These are phyloP conservation scores for Daedaleopsis sinensis DNA, from an alignment of 768 basidiomycete species.

Conservation along the genomic window DNA sequence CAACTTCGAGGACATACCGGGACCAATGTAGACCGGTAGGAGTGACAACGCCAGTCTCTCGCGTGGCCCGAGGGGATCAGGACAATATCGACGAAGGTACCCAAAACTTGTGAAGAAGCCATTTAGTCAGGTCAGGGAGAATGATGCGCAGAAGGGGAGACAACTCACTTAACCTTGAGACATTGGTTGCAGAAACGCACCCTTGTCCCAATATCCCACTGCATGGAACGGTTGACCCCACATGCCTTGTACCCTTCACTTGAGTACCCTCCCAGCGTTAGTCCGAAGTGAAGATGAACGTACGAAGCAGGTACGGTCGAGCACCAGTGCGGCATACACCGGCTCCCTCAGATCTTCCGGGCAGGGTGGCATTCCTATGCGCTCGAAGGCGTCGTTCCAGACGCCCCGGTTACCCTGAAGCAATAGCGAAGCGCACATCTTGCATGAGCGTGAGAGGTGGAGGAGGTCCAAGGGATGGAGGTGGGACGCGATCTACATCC, in stretches of 20 bases:
- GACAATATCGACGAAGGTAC: too few species aligned
- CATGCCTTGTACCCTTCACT: neutral
- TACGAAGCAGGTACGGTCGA: neutral
- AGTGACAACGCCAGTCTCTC: too few species aligned
- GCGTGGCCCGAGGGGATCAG: too few species aligned
- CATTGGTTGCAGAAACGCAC: neutral
- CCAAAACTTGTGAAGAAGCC: neutral
- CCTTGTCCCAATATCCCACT: neutral
- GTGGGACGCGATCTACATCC: neutral
- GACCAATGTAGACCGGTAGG: too few species aligned
- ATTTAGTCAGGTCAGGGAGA: neutral
- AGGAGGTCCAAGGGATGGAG: neutral
- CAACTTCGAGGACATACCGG: too few species aligned
- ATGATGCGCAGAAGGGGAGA: neutral
- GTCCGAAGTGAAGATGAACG: neutral
- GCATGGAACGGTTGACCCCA: neutral
- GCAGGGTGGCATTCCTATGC: neutral
- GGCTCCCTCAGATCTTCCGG: conserved; percentile 7
- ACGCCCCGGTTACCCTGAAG: neutral
- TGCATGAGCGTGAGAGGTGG: neutral
- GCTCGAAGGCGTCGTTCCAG: neutral
- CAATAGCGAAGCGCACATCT: neutral
- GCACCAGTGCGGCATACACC: neutral
- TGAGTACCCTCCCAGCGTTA: neutral
- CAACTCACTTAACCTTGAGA: neutral